These are phyloP conservation scores for Penicillium soppii DNA, from an alignment of 495 filamentous ascomycete genomes.

Conservation along the genomic window DNA sequence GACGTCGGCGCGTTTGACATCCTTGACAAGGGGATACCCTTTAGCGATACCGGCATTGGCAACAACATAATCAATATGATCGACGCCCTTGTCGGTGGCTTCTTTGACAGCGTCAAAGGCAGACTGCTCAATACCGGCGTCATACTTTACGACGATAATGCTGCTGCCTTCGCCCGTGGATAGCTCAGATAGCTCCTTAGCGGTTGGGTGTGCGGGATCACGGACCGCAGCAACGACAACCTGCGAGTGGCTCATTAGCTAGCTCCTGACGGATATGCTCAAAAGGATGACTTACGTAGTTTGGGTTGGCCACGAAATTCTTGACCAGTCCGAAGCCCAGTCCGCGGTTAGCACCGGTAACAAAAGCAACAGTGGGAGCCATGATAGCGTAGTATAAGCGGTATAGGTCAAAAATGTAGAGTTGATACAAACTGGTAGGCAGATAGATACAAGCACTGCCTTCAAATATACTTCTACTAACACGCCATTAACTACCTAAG, in stretches of 20 bases:
- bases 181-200: constrained; percentile 11
- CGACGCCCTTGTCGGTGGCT: constrained; percentile 25
- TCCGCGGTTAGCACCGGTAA: constrained; percentile 43
- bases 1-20: constrained; percentile 28
- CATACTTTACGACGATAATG: constrained; percentile 45
- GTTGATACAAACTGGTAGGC: no score
- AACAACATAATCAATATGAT: constrained; percentile 45
- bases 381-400: no score
- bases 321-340: constrained; percentile 52
- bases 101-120: constrained; percentile 26
- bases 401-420: not conserved
- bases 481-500: no score
- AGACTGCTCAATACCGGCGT: constrained; percentile 27
- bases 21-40: constrained; percentile 16
- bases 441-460: no score
- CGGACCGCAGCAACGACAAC: constrained; percentile 49
- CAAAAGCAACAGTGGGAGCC: constrained; percentile 8
- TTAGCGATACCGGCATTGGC: constrained; percentile 49
- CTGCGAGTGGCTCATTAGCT: no score
- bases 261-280: no score
- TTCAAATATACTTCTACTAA: no score
- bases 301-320: constrained; percentile 17
- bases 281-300: not conserved
- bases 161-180: constrained; percentile 29
- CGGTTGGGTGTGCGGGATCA: constrained; percentile 22